Evolutionary conservation across 1,139 yeast species (phyloP).

Genomic region (Taphrina wiesneri): DNA sequence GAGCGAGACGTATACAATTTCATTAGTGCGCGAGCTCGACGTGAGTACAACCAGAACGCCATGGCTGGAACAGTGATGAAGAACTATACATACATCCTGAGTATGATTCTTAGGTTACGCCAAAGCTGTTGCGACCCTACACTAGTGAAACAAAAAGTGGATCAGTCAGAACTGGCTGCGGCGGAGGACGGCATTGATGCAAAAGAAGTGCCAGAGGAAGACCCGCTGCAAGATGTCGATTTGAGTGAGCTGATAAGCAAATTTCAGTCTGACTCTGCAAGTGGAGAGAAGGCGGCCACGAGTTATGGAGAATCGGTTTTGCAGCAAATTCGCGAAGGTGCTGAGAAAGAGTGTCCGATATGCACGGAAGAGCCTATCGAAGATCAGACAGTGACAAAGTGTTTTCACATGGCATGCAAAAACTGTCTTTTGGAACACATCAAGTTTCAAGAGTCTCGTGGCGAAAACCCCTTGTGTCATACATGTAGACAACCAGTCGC

Average conservation of each 20-base stretch:
- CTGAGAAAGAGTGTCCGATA: conserved; percentile 78
- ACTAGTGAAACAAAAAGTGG: conserved; percentile 43
- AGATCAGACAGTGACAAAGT: conserved; percentile 67
- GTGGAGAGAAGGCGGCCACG: conserved; percentile 40
- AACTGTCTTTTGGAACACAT: conserved; percentile 74
- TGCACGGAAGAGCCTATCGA: conserved; percentile 68
- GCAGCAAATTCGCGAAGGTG: conserved; percentile 45
- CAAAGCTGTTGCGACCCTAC: conserved; percentile 85
- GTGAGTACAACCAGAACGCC: conserved; percentile 64
- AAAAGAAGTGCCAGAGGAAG: conserved; percentile 28
- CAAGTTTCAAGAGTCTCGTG: conserved; percentile 46
- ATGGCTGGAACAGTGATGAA: conserved; percentile 69
- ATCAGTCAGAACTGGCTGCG: conserved; percentile 33
- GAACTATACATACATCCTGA: conserved; percentile 74
- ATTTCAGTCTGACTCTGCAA: conserved; percentile 38
- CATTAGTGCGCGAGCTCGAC: conserved; percentile 68
- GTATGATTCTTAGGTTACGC: conserved; percentile 77
- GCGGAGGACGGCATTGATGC: conserved; percentile 31
- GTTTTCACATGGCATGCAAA: conserved; percentile 79
- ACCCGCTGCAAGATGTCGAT: conserved; percentile 40
- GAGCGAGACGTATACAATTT: conserved; percentile 70
- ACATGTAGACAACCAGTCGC: conserved; percentile 47
- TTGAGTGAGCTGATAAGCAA: conserved; percentile 41
- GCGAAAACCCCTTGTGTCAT: conserved; percentile 47
- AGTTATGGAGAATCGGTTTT: conserved; percentile 48